phyloP scores from a whole-genome alignment of 2,329 filamentous ascomycete species.

The Dryadomyces quercus-mongolicae region DNA sequence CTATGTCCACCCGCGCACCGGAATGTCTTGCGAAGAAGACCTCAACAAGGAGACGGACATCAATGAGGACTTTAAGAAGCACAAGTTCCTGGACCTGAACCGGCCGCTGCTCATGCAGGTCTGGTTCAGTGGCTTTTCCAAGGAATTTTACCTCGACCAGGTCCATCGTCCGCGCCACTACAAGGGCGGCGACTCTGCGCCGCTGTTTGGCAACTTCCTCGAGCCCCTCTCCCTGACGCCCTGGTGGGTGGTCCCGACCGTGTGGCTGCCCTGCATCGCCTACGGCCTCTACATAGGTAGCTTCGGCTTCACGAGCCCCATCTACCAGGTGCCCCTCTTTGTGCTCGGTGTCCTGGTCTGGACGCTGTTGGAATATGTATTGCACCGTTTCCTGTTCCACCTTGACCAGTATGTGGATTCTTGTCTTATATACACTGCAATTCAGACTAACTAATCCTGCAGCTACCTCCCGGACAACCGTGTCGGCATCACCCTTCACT shows the following conservation, averaged over 20 bases:
- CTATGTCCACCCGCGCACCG: constrained; percentile 51
- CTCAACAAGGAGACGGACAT: constrained; percentile 75
- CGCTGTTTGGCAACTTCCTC: constrained; percentile 95
- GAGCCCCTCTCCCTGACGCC: constrained; percentile 92
- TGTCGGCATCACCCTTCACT: constrained; percentile 75
- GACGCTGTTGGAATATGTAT: constrained; percentile 77
- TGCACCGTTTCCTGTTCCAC: constrained; percentile 91
- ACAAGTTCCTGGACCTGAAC: constrained; percentile 89
- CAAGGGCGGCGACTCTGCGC: constrained; percentile 82
- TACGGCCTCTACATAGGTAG: constrained; percentile 61
- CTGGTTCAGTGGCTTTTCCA: constrained; percentile 77
- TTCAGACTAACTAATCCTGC: neutral
- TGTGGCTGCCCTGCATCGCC: constrained; percentile 73
- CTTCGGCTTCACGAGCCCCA: constrained; percentile 40
- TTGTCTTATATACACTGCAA: too few species aligned
- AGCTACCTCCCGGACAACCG: constrained; percentile 87
- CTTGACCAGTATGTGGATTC: constrained; percentile 62
- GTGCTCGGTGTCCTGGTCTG: constrained; percentile 62
- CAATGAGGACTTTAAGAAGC: constrained; percentile 63
- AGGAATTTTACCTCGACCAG: constrained; percentile 94
- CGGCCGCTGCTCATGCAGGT: constrained; percentile 78
- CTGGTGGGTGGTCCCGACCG: constrained; percentile 76
- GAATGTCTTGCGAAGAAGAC: constrained; percentile 83
- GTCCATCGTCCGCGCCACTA: constrained; percentile 94
- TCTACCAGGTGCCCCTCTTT: constrained; percentile 49